Evolutionary conservation across 805 yeast species (phyloP).

Genomic region (Teunomyces cretensis): DNA sequence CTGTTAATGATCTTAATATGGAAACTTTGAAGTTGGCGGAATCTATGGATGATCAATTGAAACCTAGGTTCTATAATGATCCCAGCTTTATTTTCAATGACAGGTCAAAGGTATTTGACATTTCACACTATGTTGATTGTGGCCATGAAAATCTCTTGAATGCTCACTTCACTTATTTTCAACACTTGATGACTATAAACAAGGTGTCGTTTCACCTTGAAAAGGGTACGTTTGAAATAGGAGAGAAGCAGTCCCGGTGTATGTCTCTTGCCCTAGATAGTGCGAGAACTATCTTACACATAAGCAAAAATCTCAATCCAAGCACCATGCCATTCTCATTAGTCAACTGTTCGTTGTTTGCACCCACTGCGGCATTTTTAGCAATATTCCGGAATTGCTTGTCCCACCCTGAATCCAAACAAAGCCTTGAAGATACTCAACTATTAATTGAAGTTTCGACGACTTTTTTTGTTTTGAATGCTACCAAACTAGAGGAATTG

Average conservation of each 20-base stretch:
- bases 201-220: slow-evolving; percentile 22
- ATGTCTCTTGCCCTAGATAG: slow-evolving; percentile 23
- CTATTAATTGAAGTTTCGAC: slow-evolving; percentile 24
- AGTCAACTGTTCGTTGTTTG: slow-evolving; percentile 30
- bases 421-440: slow-evolving; percentile 25
- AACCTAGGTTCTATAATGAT: slow-evolving; percentile 18
- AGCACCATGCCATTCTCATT: slow-evolving; percentile 15
- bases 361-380: slow-evolving; percentile 30
- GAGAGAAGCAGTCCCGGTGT: slow-evolving; percentile 13
- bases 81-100: neutral
- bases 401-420: slow-evolving; percentile 26
- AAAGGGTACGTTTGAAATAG: slow-evolving; percentile 8
- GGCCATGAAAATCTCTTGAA: slow-evolving; percentile 5
- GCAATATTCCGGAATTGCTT: slow-evolving; percentile 14
- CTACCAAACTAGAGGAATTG: neutral
- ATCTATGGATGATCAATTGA: slow-evolving; percentile 16
- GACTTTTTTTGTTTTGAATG: slow-evolving; percentile 12
- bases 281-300: slow-evolving; percentile 25
- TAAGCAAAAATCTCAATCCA: slow-evolving; percentile 12
- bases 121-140: neutral
- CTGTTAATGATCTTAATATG: slow-evolving; percentile 14
- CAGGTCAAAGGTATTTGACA: neutral
- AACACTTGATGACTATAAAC: slow-evolving; percentile 27
- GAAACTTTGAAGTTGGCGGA: slow-evolving; percentile 19
- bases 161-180: slow-evolving; percentile 24